Evolutionary conservation across 768 basidiomycete species (phyloP).

Genomic region (Galerina sulciceps): DNA sequence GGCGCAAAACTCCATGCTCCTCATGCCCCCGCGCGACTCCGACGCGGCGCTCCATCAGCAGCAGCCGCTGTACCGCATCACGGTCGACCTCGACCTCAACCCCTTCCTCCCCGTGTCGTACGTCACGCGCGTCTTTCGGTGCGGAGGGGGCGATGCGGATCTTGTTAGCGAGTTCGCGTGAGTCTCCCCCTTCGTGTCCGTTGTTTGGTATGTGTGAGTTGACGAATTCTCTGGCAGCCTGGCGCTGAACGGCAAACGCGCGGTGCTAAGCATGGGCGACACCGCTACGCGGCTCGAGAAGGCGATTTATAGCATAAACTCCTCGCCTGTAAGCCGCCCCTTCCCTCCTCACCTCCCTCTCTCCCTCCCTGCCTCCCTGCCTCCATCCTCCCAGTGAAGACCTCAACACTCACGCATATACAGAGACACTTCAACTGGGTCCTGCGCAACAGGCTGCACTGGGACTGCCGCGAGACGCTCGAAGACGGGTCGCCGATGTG

Average conservation of each 20-base stretch:
- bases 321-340: slow-evolving; percentile 30
- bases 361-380: too few relatives aligned
- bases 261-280: slow-evolving; percentile 44
- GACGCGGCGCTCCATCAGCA: slow-evolving; percentile 24
- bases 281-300: slow-evolving; percentile 42
- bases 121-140: slow-evolving; percentile 40
- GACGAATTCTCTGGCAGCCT: too few relatives aligned
- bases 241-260: slow-evolving; percentile 45
- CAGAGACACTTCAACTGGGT: slow-evolving; percentile 47
- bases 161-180: slow-evolving; percentile 40
- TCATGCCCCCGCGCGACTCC: slow-evolving; percentile 42
- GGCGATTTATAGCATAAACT: slow-evolving; percentile 37
- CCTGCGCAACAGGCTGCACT: slow-evolving; percentile 40
- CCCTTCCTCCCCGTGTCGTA: slow-evolving; percentile 51
- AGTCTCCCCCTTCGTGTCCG: slow-evolving; percentile 29
- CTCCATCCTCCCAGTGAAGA: neutral
- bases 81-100: slow-evolving; percentile 46
- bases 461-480: slow-evolving; percentile 48
- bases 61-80: slow-evolving; percentile 44
- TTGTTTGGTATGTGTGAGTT: too few relatives aligned
- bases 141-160: slow-evolving; percentile 26
- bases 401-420: slow-evolving; percentile 3
- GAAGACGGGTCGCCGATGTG: slow-evolving; percentile 54
- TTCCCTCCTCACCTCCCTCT: too few relatives aligned
- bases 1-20: slow-evolving; percentile 36